Evolutionary conservation across 768 basidiomycete genomes (phyloP), one percentile per base, ranked within the genome.

Genomic region (Sarcomyxa edulis): DNA sequence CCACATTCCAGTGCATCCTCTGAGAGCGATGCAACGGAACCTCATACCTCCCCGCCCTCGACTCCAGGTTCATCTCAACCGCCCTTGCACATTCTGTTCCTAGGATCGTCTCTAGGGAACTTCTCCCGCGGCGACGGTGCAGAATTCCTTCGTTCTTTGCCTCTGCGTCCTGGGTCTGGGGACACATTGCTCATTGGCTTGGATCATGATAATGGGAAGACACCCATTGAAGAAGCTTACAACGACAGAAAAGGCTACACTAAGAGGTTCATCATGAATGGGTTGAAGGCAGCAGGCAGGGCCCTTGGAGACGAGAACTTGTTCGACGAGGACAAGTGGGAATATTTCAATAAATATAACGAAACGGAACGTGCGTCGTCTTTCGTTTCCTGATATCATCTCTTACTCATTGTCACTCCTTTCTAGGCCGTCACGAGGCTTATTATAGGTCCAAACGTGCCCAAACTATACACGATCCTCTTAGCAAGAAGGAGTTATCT

Each of bases 81-180:
- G 2, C 81, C 86, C 10, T 58, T 91, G 22, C 93, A 96, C 52
- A 65, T 97, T 37, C 66, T 98, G 44, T 97, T 96, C 66, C 67
- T 98, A 12, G 96, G 95, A 0, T 93, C 88, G 0, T 89, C 90
- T 1, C 56, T 98, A 6, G 96, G 94, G 6, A 98, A 97, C 65
- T 97, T 98, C 58, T 51, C 68, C 5, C 74, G 91, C 9, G 65
- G 67, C 4, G 83, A 74, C 16, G 86, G 83, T 7, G 72, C 70
- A 0, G 60, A 69, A 0, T 97, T 99, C 61, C 73, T 99, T 35
- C 69, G 69, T 6, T 77, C 78, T 2, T 64, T 97, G 20, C 93
- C 93, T 4, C 66, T 97, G 18, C 78, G 84, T 10, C 64, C 85
- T 7, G 74, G 81, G 5, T 69, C 64, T 14, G 81, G 80, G 2